Base-by-base conservation (phyloP, 768 basidiomycete genomes). In the Xanthoconium purpureum region DNA sequence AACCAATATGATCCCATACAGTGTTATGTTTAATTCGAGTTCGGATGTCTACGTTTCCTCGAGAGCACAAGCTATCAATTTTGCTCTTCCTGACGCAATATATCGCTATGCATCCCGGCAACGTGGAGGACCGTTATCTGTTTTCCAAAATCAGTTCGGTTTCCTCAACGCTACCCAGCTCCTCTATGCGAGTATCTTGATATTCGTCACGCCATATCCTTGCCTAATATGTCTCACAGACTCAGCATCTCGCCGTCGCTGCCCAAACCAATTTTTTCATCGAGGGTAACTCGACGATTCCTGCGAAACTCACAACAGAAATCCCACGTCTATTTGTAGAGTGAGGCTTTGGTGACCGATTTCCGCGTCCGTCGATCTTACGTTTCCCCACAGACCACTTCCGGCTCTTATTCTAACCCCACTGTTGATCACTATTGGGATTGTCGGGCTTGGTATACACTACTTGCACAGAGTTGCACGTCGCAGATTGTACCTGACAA, bases 201-300 rank as follows among this genome's bases (percentile, higher is more conserved):
- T 38, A 36, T 33, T 7, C 3, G 13, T 30, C 15, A 17, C 2
- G 17, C n/a, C 2, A 17, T 3, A 38, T 11, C 28, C 15, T 3
- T 28, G 55, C 32, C 39, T 46, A 28, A 63, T 15, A 2, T 15
- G 28, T 46, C 17, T 15, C 53, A 67, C 51, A 82, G 88, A 84
- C 80, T 0, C 79, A 77, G 54, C 78, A 87, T 66, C 78, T 89
- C 13, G 72, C 85, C 5, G 57, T 85, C 5, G 71, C 78, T 9
- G 85, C 87, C 0, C 79, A 80, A 61, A 74, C 77, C 1, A 76
- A 81, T n/a, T 89, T 85, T 63, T 89, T 88, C 60, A 65, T 84
- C 8, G 54, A 68, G 2, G 53, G 63, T 7, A 77, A 81, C 52
- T 49, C 57, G 6, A 72, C 75, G 0, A 57, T 83, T 7, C 52